Percentiles rank a stretch among this genome's conserved stretches.
phyloP scores from a whole-genome alignment of 2,329 filamentous ascomycete genomes.

The Pseudogymnoascus verrucosus region DNA sequence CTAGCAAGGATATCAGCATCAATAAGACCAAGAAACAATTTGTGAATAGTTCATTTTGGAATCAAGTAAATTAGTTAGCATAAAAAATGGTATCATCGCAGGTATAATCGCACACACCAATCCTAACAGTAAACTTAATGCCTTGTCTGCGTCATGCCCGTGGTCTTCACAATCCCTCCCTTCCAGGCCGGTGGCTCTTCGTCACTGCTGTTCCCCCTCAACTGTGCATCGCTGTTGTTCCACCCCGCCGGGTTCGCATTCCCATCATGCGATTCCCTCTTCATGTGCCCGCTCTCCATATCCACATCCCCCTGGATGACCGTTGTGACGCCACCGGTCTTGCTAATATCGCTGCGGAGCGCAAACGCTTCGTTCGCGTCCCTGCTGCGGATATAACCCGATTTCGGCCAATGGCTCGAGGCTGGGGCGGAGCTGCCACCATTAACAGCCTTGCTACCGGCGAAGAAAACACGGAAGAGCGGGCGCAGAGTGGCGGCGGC shows the following conservation, averaged over 20 bases:
- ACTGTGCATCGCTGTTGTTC: conserved; percentile 5
- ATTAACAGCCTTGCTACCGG: conserved; percentile 1
- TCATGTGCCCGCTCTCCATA: neutral
- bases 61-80: neutral
- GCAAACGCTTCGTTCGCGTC: neutral
- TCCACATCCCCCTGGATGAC: neutral
- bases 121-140: neutral
- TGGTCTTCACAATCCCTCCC: conserved; percentile 5
- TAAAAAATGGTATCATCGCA: conserved; percentile 7
- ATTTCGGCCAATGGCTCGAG: neutral
- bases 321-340: conserved; percentile 1
- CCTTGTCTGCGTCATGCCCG: conserved; percentile 3
- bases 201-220: neutral
- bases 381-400: neutral
- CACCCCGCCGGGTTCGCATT: neutral
- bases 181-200: neutral
- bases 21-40: neutral
- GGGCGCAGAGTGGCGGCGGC: conserved; percentile 40
- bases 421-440: neutral
- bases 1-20: neutral
- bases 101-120: conserved; percentile 3
- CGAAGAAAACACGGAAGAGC: conserved; percentile 27
- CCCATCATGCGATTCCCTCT: neutral
- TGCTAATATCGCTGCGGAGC: conserved; percentile 1
- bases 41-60: neutral